Percentiles rank a stretch among this genome's conserved stretches.
phyloP scores from a whole-genome alignment of 805 yeast genomes.

The Candida vaughaniae region DNA sequence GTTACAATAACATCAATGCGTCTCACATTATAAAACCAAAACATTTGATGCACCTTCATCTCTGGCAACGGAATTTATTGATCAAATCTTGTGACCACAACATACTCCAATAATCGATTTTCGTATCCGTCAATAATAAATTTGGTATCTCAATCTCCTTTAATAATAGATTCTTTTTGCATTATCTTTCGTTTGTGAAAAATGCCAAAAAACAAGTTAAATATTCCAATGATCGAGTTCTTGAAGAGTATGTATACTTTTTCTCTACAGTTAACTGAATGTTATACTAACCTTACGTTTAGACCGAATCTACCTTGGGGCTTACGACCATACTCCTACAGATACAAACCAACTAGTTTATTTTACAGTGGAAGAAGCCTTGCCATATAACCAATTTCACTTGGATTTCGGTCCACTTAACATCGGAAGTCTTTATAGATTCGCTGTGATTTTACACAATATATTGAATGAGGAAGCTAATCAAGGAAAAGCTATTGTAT shows the following conservation, averaged over 20 bases:
- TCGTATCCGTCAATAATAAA: too few species aligned
- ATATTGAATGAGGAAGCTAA: constrained; percentile 82
- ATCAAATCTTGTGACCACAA: too few species aligned
- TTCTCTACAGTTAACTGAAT: neutral
- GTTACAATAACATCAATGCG: constrained; percentile 10
- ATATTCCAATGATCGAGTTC: constrained; percentile 42
- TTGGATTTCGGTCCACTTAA: constrained; percentile 96
- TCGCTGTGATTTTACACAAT: constrained; percentile 92
- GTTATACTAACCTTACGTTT: constrained; percentile 26
- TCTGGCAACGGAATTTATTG: neutral
- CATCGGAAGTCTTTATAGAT: constrained; percentile 88
- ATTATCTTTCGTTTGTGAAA: too few species aligned
- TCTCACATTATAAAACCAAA: constrained; percentile 7
- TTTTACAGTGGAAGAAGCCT: constrained; percentile 88
- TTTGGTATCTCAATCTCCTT: too few species aligned
- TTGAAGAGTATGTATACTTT: constrained; percentile 37
- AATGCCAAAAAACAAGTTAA: constrained; percentile 10
- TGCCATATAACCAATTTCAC: constrained; percentile 93
- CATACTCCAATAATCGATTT: too few species aligned
- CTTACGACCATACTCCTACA: constrained; percentile 75
- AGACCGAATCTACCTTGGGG: constrained; percentile 83
- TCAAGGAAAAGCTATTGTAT: constrained; percentile 84
- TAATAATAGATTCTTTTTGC: too few species aligned
- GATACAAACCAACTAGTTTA: constrained; percentile 75
- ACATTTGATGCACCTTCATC: constrained; percentile 4